Evolutionary conservation across 495 filamentous ascomycete species (phyloP).

Genomic region (Hypoxylon subgilvum): DNA sequence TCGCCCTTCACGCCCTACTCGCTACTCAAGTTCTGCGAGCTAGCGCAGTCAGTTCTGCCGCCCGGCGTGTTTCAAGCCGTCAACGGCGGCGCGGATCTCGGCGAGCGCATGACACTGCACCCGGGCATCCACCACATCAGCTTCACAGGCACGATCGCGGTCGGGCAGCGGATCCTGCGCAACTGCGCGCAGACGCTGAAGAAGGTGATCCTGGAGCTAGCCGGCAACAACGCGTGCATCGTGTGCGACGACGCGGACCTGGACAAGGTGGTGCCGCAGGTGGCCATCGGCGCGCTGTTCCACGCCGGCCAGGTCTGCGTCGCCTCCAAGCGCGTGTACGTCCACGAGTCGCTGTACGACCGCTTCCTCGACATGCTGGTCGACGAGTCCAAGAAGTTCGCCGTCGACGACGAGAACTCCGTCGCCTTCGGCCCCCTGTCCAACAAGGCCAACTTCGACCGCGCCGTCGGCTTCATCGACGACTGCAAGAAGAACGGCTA

Average conservation of each 20-base stretch:
- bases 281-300: constrained; percentile 61
- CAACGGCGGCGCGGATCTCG: constrained; percentile 69
- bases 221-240: constrained; percentile 73
- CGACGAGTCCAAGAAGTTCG: constrained; percentile 59
- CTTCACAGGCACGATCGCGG: constrained; percentile 71
- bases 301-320: constrained; percentile 65
- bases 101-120: constrained; percentile 63
- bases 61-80: constrained; percentile 71
- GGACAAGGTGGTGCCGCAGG: constrained; percentile 58
- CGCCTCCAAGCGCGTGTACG: constrained; percentile 68
- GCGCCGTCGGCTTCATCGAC: constrained; percentile 55
- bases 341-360: constrained; percentile 71
- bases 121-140: constrained; percentile 69
- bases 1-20: constrained; percentile 73
- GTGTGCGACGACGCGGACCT: constrained; percentile 71
- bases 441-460: constrained; percentile 64
- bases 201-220: constrained; percentile 56
- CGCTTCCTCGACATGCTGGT: constrained; percentile 63
- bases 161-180: constrained; percentile 68
- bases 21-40: constrained; percentile 66
- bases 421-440: constrained; percentile 61
- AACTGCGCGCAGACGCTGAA: constrained; percentile 67
- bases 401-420: constrained; percentile 51
- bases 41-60: constrained; percentile 65
- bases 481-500: constrained; percentile 53